Evolutionary conservation across 108 stramenopile genomes (phyloP).

Genomic region (Cylindrotheca closterium): DNA sequence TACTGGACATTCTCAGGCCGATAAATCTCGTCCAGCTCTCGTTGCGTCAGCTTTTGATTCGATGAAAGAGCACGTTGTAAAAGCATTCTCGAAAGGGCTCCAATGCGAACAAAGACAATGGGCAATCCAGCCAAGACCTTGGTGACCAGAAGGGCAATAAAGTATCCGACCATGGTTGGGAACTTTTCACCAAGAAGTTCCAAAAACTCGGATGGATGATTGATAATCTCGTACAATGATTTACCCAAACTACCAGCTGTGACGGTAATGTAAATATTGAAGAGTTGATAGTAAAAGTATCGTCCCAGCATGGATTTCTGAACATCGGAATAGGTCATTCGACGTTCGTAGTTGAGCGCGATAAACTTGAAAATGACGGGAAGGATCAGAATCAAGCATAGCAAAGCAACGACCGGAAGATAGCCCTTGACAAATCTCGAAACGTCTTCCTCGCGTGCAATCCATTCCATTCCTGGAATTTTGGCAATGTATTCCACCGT

Average conservation of each 20-base stretch:
- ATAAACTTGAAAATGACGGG: slow-evolving; percentile 79
- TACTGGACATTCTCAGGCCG: slow-evolving; percentile 51
- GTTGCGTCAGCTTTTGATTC: slow-evolving; percentile 69
- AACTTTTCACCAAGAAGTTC: slow-evolving; percentile 71
- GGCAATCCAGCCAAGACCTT: slow-evolving; percentile 88
- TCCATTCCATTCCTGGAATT: slow-evolving; percentile 68
- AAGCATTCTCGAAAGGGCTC: slow-evolving; percentile 60
- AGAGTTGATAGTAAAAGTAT: slow-evolving; percentile 90
- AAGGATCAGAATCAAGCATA: slow-evolving; percentile 69
- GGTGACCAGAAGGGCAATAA: slow-evolving; percentile 81
- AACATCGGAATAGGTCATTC: slow-evolving; percentile 78
- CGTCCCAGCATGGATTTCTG: slow-evolving; percentile 81
- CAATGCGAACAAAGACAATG: slow-evolving; percentile 70
- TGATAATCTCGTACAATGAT: slow-evolving; percentile 74
- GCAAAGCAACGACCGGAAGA: slow-evolving; percentile 84
- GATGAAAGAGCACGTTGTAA: slow-evolving; percentile 55
- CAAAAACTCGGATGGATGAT: slow-evolving; percentile 72
- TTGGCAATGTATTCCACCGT: slow-evolving; percentile 62
- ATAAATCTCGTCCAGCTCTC: slow-evolving; percentile 69
- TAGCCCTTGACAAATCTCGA: slow-evolving; percentile 85
- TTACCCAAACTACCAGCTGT: slow-evolving; percentile 81
- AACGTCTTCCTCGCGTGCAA: slow-evolving; percentile 37
- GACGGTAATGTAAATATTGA: slow-evolving; percentile 87
- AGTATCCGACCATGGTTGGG: slow-evolving; percentile 85
- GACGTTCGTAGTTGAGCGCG: slow-evolving; percentile 71